phyloP scores from a whole-genome alignment of 352 stramenopile genomes.

The Paralagenidium karlingii region DNA sequence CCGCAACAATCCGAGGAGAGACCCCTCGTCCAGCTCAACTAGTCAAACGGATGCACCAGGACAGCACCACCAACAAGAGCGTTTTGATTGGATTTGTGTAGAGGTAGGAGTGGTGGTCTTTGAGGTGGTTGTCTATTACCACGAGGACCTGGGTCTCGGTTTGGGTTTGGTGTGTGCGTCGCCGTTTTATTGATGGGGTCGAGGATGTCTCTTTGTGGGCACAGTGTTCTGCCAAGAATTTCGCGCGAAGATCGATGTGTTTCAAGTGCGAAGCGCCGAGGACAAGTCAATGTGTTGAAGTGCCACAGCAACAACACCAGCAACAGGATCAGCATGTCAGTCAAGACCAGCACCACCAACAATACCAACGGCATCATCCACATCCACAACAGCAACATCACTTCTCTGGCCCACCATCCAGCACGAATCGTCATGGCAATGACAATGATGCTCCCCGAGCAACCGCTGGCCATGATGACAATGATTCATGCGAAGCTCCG shows the following conservation, averaged over 20 bases:
- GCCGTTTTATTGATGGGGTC: background rate
- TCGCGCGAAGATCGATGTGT: constrained; percentile 37
- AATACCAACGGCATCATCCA: no score
- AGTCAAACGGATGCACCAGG: background rate
- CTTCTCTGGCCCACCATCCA: no score
- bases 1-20: constrained; percentile 10
- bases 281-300: constrained; percentile 16
- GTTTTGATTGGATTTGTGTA: constrained; percentile 58
- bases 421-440: no score
- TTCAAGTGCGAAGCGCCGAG: constrained; percentile 58
- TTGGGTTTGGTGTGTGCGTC: no score
- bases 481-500: constrained; percentile 8
- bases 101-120: no score
- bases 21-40: no score
- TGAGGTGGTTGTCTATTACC: no score
- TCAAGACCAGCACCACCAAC: no score
- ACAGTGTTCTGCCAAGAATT: constrained; percentile 69
- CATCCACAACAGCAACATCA: no score
- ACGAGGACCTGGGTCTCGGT: no score
- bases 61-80: constrained; percentile 4
- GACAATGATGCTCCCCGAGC: background rate
- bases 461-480: constrained; percentile 1
- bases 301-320: constrained; percentile 6
- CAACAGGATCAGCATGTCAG: background rate
- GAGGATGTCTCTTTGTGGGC: background rate